These are phyloP conservation scores for Cyberlindnera lachancei DNA, from an alignment of 805 yeast genomes.

Conservation along the genomic window DNA sequence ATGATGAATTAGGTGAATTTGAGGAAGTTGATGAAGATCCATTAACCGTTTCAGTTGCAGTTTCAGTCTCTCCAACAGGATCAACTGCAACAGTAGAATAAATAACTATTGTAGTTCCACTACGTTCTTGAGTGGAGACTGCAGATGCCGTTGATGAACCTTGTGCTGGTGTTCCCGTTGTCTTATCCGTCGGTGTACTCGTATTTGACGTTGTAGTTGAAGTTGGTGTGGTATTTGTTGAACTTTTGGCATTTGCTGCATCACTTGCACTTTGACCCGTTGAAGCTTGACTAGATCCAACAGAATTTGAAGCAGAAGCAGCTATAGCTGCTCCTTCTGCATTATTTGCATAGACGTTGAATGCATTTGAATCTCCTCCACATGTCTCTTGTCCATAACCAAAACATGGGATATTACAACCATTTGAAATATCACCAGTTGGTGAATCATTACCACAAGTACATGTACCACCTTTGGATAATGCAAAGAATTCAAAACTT, in stretches of 20 bases:
- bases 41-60: conserved; percentile 10
- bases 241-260: conserved; percentile 12
- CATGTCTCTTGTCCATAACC: conserved; percentile 57
- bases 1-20: conserved; percentile 6
- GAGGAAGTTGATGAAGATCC: conserved; percentile 22
- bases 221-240: conserved; percentile 5
- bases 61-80: conserved; percentile 4
- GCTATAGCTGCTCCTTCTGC: not conserved
- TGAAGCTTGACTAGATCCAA: conserved; percentile 3
- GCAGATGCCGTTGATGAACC: conserved; percentile 21
- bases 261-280: not conserved
- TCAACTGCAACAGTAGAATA: conserved; percentile 16
- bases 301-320: conserved; percentile 4
- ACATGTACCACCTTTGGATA: conserved; percentile 42
- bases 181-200: conserved; percentile 15
- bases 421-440: conserved; percentile 23
- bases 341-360: conserved; percentile 35
- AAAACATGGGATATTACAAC: conserved; percentile 39
- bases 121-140: conserved; percentile 10
- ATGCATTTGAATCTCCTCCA: conserved; percentile 51
- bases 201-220: conserved; percentile 14
- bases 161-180: conserved; percentile 17
- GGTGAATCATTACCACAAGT: conserved; percentile 49
- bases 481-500: conserved; percentile 33
- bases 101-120: conserved; percentile 17